Conservation (phyloP, 768 basidiomycete genomes). For the Phaeotremella skinneri region DNA sequence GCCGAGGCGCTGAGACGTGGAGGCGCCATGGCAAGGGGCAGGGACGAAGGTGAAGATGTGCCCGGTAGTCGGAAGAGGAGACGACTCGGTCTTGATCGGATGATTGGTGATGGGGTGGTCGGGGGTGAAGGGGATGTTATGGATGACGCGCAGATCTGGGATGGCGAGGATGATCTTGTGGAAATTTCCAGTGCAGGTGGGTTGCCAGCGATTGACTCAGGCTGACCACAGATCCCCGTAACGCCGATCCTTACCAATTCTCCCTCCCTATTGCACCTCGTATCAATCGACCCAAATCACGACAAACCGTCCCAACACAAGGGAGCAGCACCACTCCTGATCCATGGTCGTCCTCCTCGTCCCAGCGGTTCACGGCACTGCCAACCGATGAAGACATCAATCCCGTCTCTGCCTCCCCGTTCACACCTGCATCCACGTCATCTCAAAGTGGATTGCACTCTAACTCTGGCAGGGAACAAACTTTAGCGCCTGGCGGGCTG, state of each 20-base stretch:
- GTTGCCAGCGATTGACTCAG: slow-evolving; percentile 5
- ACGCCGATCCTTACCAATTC: background rate
- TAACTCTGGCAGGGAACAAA: slow-evolving; percentile 13
- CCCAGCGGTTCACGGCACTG: slow-evolving; percentile 36
- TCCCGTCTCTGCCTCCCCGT: slow-evolving; percentile 1
- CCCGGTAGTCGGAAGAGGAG: slow-evolving; percentile 29
- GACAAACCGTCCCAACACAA: slow-evolving; percentile 13
- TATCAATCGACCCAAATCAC: background rate
- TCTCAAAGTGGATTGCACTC: background rate
- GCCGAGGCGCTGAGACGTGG: slow-evolving; percentile 43
- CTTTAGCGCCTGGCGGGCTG: slow-evolving; percentile 10
- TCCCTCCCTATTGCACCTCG: slow-evolving; percentile 8
- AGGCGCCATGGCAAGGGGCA: slow-evolving; percentile 25
- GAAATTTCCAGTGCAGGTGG: slow-evolving; percentile 37
- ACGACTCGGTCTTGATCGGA: slow-evolving; percentile 44
- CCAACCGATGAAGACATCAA: slow-evolving; percentile 35
- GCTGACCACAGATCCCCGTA: slow-evolving; percentile 9
- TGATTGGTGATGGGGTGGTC: slow-evolving; percentile 44
- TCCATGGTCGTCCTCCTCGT: slow-evolving; percentile 19
- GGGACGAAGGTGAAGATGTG: slow-evolving; percentile 11
- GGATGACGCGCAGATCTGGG: slow-evolving; percentile 8
- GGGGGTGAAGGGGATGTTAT: slow-evolving; percentile 6
- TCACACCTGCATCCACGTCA: slow-evolving; percentile 9
- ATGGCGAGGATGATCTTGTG: slow-evolving; percentile 31
- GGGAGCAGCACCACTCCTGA: slow-evolving; percentile 4